phyloP scores from a whole-genome alignment of 257 asterid genomes.

The Lantana camara region DNA sequence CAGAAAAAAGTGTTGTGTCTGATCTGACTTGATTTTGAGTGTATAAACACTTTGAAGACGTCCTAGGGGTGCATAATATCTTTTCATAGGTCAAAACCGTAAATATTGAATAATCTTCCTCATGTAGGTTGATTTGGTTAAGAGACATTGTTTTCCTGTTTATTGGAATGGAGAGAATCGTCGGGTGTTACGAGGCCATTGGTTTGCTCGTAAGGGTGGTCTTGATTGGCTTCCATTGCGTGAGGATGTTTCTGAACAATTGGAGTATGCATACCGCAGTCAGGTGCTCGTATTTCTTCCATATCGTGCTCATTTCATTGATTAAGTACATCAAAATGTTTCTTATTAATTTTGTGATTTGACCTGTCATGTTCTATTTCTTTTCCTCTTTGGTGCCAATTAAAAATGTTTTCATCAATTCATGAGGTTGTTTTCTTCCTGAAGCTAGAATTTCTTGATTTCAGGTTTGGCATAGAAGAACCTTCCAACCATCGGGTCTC shows the following conservation, averaged over 20 bases:
- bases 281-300: constrained; percentile 39
- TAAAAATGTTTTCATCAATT: constrained; percentile 3
- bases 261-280: constrained; percentile 90
- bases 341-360: not conserved
- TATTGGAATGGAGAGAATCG: constrained; percentile 95
- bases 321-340: not conserved
- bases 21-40: not conserved
- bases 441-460: constrained; percentile 29
- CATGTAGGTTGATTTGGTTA: constrained; percentile 85
- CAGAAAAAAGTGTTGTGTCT: not conserved
- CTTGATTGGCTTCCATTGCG: constrained; percentile 97
- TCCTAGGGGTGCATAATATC: constrained; percentile 9
- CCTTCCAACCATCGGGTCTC: constrained; percentile 95
- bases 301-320: constrained; percentile 13
- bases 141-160: constrained; percentile 94
- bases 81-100: constrained; percentile 5
- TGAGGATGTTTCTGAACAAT: constrained; percentile 94
- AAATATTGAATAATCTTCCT: constrained; percentile 5
- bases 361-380: not conserved
- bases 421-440: not conserved
- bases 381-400: not conserved
- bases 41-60: constrained; percentile 5
- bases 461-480: constrained; percentile 96
- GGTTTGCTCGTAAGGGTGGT: constrained; percentile 98
- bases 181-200: constrained; percentile 92